Conservation (phyloP, 169 alveolate genomes). For the Cryptosporidium ubiquitum region DNA sequence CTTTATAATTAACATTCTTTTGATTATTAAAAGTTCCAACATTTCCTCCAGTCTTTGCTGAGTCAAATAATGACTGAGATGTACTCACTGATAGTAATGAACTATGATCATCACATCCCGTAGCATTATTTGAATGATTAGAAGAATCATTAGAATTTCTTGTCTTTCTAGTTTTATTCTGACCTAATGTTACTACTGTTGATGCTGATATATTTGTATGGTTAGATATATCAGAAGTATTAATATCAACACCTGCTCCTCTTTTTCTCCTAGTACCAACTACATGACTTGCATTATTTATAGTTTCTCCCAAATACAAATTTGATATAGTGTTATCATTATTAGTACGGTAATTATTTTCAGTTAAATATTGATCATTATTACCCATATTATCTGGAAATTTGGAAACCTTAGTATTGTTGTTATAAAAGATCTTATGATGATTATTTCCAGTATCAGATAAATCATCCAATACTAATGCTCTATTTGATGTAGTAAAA, state of each 20-base stretch:
- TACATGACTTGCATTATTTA: no score
- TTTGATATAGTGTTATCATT: no score
- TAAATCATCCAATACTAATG: background rate
- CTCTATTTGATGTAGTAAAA: constrained; percentile 14
- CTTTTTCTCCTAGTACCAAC: background rate
- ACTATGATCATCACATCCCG: background rate
- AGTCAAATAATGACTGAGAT: background rate
- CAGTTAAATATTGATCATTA: background rate
- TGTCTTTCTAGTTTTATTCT: background rate
- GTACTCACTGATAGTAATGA: background rate
- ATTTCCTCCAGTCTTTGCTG: background rate
- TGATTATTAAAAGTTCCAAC: no score
- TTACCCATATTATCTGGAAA: background rate
- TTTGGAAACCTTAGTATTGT: background rate
- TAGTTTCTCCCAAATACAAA: no score
- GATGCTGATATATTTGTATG: no score
- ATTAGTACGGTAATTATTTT: background rate
- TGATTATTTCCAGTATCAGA: background rate
- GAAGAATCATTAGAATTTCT: background rate
- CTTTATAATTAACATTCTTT: no score
- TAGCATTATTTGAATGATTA: background rate
- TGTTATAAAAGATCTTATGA: background rate
- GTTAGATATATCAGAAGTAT: background rate
- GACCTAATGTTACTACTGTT: no score
- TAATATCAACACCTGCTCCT: background rate